Evolutionary conservation across 2,329 filamentous ascomycete species (phyloP).

Genomic region (Fusarium sp.): DNA sequence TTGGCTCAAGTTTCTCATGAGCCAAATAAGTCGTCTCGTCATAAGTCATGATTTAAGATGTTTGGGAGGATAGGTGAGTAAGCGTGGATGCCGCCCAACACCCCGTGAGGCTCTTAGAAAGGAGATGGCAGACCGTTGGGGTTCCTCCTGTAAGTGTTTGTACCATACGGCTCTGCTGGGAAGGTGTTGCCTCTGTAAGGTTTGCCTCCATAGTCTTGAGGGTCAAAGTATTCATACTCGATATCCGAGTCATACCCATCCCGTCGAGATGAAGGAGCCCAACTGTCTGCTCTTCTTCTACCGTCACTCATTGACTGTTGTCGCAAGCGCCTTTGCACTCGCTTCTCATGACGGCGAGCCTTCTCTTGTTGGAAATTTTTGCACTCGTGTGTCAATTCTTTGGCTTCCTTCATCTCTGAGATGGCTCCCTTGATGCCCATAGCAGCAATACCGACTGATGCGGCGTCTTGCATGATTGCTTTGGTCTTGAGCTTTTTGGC

Average conservation of each 20-base stretch:
- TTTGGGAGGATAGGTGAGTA: slow-evolving; percentile 1
- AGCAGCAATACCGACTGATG: slow-evolving; percentile 68
- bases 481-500: slow-evolving; percentile 68
- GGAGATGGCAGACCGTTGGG: slow-evolving; percentile 49
- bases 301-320: slow-evolving; percentile 44
- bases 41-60: slow-evolving; percentile 39
- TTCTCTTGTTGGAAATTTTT: slow-evolving; percentile 62
- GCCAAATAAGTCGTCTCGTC: slow-evolving; percentile 37
- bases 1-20: slow-evolving; percentile 27
- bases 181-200: slow-evolving; percentile 31
- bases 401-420: slow-evolving; percentile 66
- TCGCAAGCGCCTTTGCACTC: slow-evolving; percentile 52
- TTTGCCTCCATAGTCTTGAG: slow-evolving; percentile 57
- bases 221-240: slow-evolving; percentile 53
- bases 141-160: slow-evolving; percentile 30
- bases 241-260: slow-evolving; percentile 53
- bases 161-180: slow-evolving; percentile 30
- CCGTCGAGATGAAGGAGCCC: slow-evolving; percentile 55
- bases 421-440: slow-evolving; percentile 67
- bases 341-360: slow-evolving; percentile 59
- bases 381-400: slow-evolving; percentile 60
- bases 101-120: slow-evolving; percentile 18
- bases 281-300: slow-evolving; percentile 57
- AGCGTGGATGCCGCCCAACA: background rate
- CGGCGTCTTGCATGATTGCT: slow-evolving; percentile 66